phyloP scores from a whole-genome alignment of 2,329 filamentous ascomycete species.

The Gyromitra esculenta region DNA sequence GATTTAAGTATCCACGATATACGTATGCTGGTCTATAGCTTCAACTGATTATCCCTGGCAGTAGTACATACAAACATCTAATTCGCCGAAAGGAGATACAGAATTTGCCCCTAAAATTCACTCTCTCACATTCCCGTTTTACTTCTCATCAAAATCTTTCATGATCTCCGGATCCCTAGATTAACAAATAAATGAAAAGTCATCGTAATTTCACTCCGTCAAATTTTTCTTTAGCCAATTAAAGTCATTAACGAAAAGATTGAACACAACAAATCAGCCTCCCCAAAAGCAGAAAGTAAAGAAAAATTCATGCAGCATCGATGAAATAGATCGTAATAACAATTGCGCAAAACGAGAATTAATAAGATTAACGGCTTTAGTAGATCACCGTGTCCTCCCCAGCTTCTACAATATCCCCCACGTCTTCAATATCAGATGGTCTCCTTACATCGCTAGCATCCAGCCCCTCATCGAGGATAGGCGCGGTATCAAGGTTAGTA shows the following conservation, averaged over 20 bases:
- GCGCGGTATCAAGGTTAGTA: conserved; percentile 59
- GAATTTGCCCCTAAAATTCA: conserved; percentile 11
- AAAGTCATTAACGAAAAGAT: conserved; percentile 42
- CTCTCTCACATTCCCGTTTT: neutral
- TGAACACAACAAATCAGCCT: conserved; percentile 9
- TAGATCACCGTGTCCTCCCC: conserved; percentile 94
- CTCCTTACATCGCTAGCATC: conserved; percentile 57
- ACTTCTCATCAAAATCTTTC: neutral
- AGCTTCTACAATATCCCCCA: conserved; percentile 80
- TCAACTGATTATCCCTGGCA: neutral
- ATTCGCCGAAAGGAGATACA: conserved; percentile 11
- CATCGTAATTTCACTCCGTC: conserved; percentile 18
- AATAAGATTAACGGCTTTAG: conserved; percentile 62
- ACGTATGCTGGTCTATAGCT: too few species aligned
- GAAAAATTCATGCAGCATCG: conserved; percentile 20
- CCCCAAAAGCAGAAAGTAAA: conserved; percentile 24
- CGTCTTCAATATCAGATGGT: conserved; percentile 71
- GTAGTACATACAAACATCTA: conserved; percentile 32
- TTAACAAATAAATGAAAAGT: conserved; percentile 25
- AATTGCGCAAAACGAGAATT: conserved; percentile 44
- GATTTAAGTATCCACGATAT: too few species aligned
- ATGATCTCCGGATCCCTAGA: neutral
- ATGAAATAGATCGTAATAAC: conserved; percentile 33
- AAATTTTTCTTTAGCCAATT: conserved; percentile 29
- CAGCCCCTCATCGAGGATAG: conserved; percentile 59